phyloP scores from a whole-genome alignment of 352 stramenopile species.

The Globisporangium barbulae region DNA sequence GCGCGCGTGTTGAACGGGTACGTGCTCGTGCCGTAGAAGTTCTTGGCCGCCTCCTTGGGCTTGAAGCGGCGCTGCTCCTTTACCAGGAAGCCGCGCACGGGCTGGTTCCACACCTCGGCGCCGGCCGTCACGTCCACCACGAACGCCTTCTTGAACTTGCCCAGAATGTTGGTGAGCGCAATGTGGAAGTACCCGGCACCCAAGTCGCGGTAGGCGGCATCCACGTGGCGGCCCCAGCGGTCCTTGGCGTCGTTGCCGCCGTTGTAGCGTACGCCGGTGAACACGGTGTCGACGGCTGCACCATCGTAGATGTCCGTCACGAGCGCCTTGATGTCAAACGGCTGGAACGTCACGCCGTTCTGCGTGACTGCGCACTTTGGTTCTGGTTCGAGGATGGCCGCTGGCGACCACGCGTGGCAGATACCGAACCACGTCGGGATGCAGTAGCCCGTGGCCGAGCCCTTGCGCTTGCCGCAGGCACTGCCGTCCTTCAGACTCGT shows the following conservation, averaged over 20 bases:
- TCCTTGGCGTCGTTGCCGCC: no score
- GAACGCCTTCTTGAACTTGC: constrained; percentile 7
- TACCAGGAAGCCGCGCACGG: constrained; percentile 16
- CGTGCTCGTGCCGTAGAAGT: constrained; percentile 6
- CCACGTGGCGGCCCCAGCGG: background rate
- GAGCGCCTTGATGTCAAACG: constrained; percentile 55
- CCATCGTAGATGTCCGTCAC: constrained; percentile 15
- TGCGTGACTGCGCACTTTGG: constrained; percentile 39
- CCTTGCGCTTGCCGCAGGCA: constrained; percentile 14
- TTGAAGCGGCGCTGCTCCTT: constrained; percentile 5
- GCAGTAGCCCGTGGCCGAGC: constrained; percentile 27
- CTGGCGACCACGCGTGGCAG: constrained; percentile 58
- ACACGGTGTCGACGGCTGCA: background rate
- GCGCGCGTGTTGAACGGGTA: constrained; percentile 23
- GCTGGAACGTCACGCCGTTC: constrained; percentile 52
- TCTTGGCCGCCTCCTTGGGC: background rate
- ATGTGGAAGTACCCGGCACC: constrained; percentile 19
- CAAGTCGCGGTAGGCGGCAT: constrained; percentile 6
- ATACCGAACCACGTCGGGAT: constrained; percentile 62
- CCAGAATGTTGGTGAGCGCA: constrained; percentile 13
- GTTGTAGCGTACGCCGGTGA: no score
- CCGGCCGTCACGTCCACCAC: constrained; percentile 12
- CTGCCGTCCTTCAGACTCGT: constrained; percentile 13
- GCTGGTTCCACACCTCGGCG: constrained; percentile 21
- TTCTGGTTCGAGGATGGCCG: constrained; percentile 47